Base-by-base conservation (phyloP, 2,329 filamentous ascomycete genomes). In the Blastomyces silverae region DNA sequence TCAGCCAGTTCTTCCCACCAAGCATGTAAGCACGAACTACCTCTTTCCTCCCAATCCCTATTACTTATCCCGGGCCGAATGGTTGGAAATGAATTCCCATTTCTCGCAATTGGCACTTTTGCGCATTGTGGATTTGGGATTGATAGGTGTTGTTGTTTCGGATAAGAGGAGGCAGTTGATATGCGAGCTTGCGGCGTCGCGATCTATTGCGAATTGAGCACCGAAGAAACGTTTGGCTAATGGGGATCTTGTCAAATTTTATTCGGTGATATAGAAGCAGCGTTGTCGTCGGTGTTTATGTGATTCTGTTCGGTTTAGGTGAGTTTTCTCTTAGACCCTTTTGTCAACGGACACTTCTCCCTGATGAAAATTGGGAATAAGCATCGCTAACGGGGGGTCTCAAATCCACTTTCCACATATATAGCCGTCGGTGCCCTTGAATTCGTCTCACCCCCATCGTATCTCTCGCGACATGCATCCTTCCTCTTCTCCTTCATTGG, bases 401-500 rank as follows among this genome's bases (percentile, higher is more conserved):
- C 42, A 48, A 48, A 22, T 22, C 20, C 8, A 48, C 3, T 10
- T 52, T 25, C 3, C 11, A 15, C 28, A 28, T 42, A 57, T 66
- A 64, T 70, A 89, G 87, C 85, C 70, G 88, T 90, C 69, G 89
- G 83, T 57, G 83, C 89, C 60, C 84, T 92, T 71, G 94, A 99
- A 79, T 96, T 97, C 81, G 89, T 80, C 50, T 79, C 79, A 60
- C 93, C 97, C 71, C 93, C 94, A 61, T 91, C 92, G 66, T 92
- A 96, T 77, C 84, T 96, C 64, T 89, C 92, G 65, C 89, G 91
- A 80, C 96, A 97, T 82, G 93, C 92, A 64, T 96, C 91, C 13
- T 99, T 99, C 83, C 88, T 97, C 79, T 97, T 97, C 83, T 96
- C 91, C 65, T 97, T 99, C 84, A 81, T 97, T 71, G 94, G 94